These are phyloP conservation scores for Nakazawaea ishiwadae DNA, from an alignment of 805 yeast genomes.

Conservation along the genomic window DNA sequence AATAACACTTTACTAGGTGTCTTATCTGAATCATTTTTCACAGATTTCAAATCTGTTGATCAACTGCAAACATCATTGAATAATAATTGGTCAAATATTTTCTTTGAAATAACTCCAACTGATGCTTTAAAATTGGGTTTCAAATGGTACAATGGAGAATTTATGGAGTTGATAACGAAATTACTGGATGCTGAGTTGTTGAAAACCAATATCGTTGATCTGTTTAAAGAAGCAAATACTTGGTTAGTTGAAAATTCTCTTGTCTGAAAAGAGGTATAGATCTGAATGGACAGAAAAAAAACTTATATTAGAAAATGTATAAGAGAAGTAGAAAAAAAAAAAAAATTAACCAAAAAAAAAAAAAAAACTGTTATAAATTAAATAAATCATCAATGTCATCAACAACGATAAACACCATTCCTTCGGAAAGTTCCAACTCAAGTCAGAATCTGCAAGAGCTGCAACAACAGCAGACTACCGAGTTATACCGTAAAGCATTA, in stretches of 20 bases:
- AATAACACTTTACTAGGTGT: conserved; percentile 65
- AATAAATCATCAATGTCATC: not conserved
- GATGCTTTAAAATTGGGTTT: conserved; percentile 4
- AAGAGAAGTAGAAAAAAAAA: not conserved
- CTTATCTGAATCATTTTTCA: conserved; percentile 46
- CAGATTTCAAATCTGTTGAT: conserved; percentile 9
- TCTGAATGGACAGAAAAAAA: no score
- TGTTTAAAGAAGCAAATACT: conserved; percentile 1
- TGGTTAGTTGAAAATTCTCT: conserved; percentile 5
- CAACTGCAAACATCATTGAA: not conserved
- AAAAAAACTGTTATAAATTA: not conserved
- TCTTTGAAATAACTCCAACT: conserved; percentile 2
- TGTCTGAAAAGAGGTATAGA: no score
- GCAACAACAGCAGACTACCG: conserved; percentile 35
- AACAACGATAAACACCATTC: not conserved
- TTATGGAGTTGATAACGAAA: not conserved
- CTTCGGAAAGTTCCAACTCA: not conserved
- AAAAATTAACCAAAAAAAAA: not conserved
- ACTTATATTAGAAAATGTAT: no score
- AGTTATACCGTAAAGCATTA: conserved; percentile 61
- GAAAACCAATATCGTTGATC: not conserved
- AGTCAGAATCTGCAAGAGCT: not conserved
- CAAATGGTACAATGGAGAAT: conserved; percentile 6
- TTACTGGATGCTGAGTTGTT: not conserved
- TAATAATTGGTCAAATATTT: not conserved